A percentile compares a stretch with the other conserved stretches of the same genome.
Evolutionary conservation across 2,329 filamentous ascomycete genomes (phyloP).

Genomic region (Xylariaceae sp.): DNA sequence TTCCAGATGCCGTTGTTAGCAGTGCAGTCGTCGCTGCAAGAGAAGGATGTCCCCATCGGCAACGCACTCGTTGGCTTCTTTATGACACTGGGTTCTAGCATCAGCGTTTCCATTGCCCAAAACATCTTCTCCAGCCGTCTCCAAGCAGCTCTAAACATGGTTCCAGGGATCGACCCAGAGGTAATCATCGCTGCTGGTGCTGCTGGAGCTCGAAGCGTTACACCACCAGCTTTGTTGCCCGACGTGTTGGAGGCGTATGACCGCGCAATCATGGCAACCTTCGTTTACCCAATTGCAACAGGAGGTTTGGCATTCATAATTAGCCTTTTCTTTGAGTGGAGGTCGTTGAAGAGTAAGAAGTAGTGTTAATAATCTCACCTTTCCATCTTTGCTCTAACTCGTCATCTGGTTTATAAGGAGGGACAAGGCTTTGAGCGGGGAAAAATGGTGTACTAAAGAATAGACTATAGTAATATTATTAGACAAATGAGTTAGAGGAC

Average conservation of each 20-base stretch:
- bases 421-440: too few relatives aligned
- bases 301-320: neutral
- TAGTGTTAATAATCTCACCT: neutral
- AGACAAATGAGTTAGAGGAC: too few relatives aligned
- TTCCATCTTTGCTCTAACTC: too few relatives aligned
- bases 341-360: neutral
- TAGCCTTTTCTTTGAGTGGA: constrained; percentile 4
- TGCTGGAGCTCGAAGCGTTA: constrained; percentile 1
- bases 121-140: constrained; percentile 20
- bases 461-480: too few relatives aligned
- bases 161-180: neutral
- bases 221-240: neutral
- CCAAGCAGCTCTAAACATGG: neutral
- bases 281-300: constrained; percentile 8
- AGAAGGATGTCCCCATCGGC: constrained; percentile 11
- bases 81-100: constrained; percentile 4
- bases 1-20: constrained; percentile 17
- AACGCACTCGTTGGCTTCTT: constrained; percentile 18
- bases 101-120: constrained; percentile 9
- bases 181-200: constrained; percentile 6
- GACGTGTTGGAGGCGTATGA: constrained; percentile 2
- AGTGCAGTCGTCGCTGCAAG: constrained; percentile 1
- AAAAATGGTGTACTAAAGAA: too few relatives aligned
- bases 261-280: neutral
- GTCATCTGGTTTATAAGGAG: too few relatives aligned